Evolutionary conservation across 2,329 filamentous ascomycete genomes (phyloP).

Genomic region (Rhynchosporium secalis): DNA sequence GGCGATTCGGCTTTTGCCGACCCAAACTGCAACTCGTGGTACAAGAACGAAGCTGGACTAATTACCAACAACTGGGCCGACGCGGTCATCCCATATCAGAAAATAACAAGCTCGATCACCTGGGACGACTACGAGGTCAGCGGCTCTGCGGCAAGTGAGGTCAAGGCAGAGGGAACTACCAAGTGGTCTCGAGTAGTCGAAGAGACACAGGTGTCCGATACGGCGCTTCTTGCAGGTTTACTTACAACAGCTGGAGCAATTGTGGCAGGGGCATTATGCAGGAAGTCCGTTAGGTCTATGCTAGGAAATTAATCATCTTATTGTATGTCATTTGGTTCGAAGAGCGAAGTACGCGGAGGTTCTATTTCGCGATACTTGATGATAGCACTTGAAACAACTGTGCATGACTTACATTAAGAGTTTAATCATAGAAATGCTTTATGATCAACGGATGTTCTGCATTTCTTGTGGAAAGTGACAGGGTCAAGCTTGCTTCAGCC

Average conservation of each 20-base stretch:
- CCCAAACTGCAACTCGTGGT: slow-evolving; percentile 33
- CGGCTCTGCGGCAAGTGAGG: slow-evolving; percentile 33
- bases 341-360: neutral
- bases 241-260: slow-evolving; percentile 22
- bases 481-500: too few relatives aligned
- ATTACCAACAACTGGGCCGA: slow-evolving; percentile 39
- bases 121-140: slow-evolving; percentile 48
- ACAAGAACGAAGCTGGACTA: slow-evolving; percentile 32
- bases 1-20: slow-evolving; percentile 31
- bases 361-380: too few relatives aligned
- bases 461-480: too few relatives aligned
- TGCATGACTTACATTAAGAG: too few relatives aligned
- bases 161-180: slow-evolving; percentile 34
- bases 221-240: slow-evolving; percentile 22
- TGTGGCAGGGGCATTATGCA: slow-evolving; percentile 16
- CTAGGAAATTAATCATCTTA: neutral
- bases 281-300: slow-evolving; percentile 11
- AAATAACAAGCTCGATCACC: slow-evolving; percentile 44
- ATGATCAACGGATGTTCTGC: too few relatives aligned
- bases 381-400: too few relatives aligned
- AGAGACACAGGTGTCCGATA: slow-evolving; percentile 39
- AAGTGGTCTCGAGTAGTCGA: slow-evolving; percentile 42
- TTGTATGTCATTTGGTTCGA: neutral
- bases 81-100: slow-evolving; percentile 57
- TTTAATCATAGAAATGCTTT: too few relatives aligned